Base-by-base conservation (phyloP, 2,329 filamentous ascomycete genomes). In the Calycina marina region DNA sequence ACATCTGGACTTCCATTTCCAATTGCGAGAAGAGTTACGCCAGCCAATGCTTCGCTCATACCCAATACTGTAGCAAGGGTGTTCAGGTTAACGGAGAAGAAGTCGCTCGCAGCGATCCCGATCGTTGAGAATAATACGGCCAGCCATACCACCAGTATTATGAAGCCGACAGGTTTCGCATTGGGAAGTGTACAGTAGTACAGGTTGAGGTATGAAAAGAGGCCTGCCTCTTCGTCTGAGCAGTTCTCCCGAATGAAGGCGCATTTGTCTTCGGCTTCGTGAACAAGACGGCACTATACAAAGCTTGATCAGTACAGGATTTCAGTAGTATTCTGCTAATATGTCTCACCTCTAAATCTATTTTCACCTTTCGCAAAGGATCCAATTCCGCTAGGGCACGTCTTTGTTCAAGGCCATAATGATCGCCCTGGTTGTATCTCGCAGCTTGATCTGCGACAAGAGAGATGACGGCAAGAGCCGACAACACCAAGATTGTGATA, bases 1-100 rank as follows among this genome's bases (percentile, higher is more conserved):
- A 98, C 86, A 56, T 98, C 90, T 2, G 90, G 90, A 40, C 88
- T 96, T 32, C 90, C 90, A 61, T 98, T 98, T 42, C 90, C 90
- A 57, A 98, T 92, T 6, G 90, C 90, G 32, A 98, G 61, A 49
- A 98, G 93, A 0, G 90, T 98, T 16, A 98, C 92, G 20, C 90
- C 90, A 0, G 90, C 85, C 57, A 98, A 68, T 54, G 84, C 96
- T 61, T 98, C 86, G 55, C 86, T 94, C 62, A 98, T 77, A 13
- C 88, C 86, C 16, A 96, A 65, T 32, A 94, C 73, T 35, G 69
- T 77, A 14, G 90, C 77, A 46, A 98, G 90, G 9, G 90, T 96
- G 56, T 82, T 90, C 18, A 98, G 67, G 51, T 98, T 93, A 59
- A 96, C 74, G 58, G 86, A 96, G 59, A 98, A 90, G 62, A 98